phyloP scores from a whole-genome alignment of 2,329 filamentous ascomycete species.

The Fusarium dlaminii region DNA sequence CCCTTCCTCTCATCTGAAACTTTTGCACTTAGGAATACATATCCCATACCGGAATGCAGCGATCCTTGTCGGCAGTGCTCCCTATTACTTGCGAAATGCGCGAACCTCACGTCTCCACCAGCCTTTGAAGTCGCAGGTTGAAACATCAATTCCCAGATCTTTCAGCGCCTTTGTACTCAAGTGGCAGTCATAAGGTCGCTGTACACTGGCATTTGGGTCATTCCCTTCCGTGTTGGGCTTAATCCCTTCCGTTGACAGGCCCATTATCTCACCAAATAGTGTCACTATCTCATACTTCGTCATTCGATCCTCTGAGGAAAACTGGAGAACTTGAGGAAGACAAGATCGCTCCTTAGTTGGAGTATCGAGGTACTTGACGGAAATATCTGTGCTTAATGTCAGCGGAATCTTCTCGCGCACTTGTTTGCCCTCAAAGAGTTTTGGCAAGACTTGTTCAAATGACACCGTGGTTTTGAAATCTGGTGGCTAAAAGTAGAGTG shows the following conservation, averaged over 20 bases:
- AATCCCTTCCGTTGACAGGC: slow-evolving; percentile 74
- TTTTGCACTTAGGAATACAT: background rate
- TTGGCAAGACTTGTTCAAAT: background rate
- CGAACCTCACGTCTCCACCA: slow-evolving; percentile 80
- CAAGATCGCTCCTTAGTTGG: slow-evolving; percentile 56
- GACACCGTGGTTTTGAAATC: slow-evolving; percentile 4
- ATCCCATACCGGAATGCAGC: background rate
- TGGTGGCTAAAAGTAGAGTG: slow-evolving; percentile 8
- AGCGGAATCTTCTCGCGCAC: background rate
- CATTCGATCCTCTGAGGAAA: slow-evolving; percentile 84
- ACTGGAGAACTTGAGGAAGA: slow-evolving; percentile 80
- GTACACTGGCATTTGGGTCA: slow-evolving; percentile 74
- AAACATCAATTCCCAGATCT: slow-evolving; percentile 78
- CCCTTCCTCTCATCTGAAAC: slow-evolving; percentile 5
- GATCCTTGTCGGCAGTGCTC: background rate
- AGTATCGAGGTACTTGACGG: slow-evolving; percentile 70
- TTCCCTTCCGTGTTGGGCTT: slow-evolving; percentile 76
- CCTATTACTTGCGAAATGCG: slow-evolving; percentile 64
- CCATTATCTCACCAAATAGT: slow-evolving; percentile 81
- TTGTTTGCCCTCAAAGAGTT: background rate
- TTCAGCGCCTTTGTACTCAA: slow-evolving; percentile 79
- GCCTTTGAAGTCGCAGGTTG: slow-evolving; percentile 76
- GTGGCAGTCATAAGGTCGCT: slow-evolving; percentile 89
- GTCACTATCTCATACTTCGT: slow-evolving; percentile 93
- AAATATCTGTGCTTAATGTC: slow-evolving; percentile 64